Conservation (phyloP, 352 stramenopile species). For the Pythium apleroticum region DNA sequence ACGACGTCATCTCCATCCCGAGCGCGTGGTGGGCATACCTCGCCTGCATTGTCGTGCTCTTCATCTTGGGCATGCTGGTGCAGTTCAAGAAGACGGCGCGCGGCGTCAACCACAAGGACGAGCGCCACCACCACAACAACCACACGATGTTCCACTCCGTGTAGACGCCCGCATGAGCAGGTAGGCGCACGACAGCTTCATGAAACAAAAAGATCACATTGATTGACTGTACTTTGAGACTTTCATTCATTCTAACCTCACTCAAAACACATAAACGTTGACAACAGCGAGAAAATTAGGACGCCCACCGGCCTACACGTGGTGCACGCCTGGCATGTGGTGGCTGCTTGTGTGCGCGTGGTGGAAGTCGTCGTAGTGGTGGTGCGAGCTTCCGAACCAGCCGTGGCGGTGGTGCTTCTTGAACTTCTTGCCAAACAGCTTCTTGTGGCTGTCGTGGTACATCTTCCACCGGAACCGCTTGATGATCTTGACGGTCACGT, state of each 20-base stretch:
- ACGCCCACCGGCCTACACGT: neutral
- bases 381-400: neutral
- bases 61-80: slow-evolving; percentile 30
- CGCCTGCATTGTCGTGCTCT: slow-evolving; percentile 32
- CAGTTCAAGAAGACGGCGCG: slow-evolving; percentile 37
- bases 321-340: neutral
- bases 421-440: slow-evolving; percentile 1
- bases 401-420: slow-evolving; percentile 1
- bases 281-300: too few species aligned
- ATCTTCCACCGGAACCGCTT: neutral
- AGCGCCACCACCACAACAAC: neutral
- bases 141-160: neutral
- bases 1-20: slow-evolving; percentile 33
- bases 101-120: slow-evolving; percentile 8
- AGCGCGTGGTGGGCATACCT: slow-evolving; percentile 45
- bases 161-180: too few species aligned
- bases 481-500: neutral
- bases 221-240: too few species aligned
- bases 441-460: slow-evolving; percentile 2
- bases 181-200: too few species aligned
- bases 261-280: too few species aligned
- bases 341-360: neutral
- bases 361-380: neutral
- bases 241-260: too few species aligned
- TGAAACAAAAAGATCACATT: too few species aligned